Conservation (phyloP, 1,284 basidiomycete genomes). For the Boletus sp. region DNA sequence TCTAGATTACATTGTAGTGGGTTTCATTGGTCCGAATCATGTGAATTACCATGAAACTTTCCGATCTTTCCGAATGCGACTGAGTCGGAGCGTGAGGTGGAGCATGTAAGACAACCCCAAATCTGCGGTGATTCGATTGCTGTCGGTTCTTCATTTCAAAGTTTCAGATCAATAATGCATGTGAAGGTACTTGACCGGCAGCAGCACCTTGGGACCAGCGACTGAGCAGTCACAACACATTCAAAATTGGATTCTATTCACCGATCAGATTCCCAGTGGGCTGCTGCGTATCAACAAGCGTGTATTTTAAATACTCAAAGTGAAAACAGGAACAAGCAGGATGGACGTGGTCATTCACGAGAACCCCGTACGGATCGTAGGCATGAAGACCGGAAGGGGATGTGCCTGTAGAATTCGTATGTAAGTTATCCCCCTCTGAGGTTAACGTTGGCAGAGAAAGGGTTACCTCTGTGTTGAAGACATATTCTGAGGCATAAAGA, state of each 20-base stretch:
- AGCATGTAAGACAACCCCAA: neutral
- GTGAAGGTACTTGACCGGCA: neutral
- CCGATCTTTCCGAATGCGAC: neutral
- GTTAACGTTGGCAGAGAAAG: constrained; percentile 29
- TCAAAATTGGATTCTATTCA: neutral
- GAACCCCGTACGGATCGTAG: constrained; percentile 51
- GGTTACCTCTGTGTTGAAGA: constrained; percentile 90
- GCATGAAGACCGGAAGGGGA: constrained; percentile 61
- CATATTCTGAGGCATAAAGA: constrained; percentile 55
- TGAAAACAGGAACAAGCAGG: neutral
- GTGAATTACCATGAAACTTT: neutral
- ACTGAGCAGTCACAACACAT: neutral
- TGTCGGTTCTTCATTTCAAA: too few relatives aligned
- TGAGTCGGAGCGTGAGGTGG: neutral
- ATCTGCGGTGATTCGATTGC: neutral
- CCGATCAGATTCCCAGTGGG: neutral
- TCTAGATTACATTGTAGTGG: constrained; percentile 5
- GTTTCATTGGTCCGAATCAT: constrained; percentile 1
- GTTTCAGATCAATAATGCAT: neutral
- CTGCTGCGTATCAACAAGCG: neutral
- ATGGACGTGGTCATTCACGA: constrained; percentile 28
- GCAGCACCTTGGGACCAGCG: neutral
- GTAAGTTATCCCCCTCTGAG: constrained; percentile 32
- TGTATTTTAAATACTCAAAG: neutral
- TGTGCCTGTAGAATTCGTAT: constrained; percentile 47